Evolutionary conservation across 768 basidiomycete species (phyloP).

Genomic region (Atractiella rhizophila): DNA sequence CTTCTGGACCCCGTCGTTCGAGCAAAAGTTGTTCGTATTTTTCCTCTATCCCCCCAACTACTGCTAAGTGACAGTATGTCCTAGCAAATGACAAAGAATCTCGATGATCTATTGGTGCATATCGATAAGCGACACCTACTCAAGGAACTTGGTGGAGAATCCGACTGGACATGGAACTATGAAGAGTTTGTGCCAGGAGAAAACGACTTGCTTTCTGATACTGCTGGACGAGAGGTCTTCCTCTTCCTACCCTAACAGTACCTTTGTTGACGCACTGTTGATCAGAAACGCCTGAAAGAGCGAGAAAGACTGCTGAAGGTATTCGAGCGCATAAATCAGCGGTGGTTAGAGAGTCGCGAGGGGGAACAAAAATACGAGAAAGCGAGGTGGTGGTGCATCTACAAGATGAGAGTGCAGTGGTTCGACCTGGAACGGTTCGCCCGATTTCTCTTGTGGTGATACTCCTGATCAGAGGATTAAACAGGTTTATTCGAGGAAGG

Average conservation of each 20-base stretch:
- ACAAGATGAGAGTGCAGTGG: too few species aligned
- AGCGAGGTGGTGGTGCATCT: too few species aligned
- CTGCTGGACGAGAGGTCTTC: too few species aligned
- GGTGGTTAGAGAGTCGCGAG: background rate
- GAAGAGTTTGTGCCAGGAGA: constrained; percentile 8
- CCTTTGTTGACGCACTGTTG: background rate
- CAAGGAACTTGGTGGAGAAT: constrained; percentile 11
- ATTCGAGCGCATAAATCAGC: background rate
- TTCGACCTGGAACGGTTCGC: background rate
- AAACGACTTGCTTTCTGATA: too few species aligned
- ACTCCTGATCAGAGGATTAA: constrained; percentile 18
- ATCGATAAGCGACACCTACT: constrained; percentile 10
- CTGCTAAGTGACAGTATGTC: background rate
- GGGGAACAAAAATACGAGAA: too few species aligned
- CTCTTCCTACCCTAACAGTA: too few species aligned
- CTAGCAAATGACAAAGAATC: constrained; percentile 9
- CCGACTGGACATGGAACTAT: constrained; percentile 10
- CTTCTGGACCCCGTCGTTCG: constrained; percentile 15
- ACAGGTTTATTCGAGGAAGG: constrained; percentile 14
- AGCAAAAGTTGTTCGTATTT: constrained; percentile 10
- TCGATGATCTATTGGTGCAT: background rate
- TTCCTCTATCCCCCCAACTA: background rate
- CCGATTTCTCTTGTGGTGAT: background rate
- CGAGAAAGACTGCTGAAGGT: background rate
- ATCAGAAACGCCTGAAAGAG: background rate